These are phyloP conservation scores for Sherardia arvensis DNA, from an alignment of 257 asterid genomes.

Conservation along the genomic window DNA sequence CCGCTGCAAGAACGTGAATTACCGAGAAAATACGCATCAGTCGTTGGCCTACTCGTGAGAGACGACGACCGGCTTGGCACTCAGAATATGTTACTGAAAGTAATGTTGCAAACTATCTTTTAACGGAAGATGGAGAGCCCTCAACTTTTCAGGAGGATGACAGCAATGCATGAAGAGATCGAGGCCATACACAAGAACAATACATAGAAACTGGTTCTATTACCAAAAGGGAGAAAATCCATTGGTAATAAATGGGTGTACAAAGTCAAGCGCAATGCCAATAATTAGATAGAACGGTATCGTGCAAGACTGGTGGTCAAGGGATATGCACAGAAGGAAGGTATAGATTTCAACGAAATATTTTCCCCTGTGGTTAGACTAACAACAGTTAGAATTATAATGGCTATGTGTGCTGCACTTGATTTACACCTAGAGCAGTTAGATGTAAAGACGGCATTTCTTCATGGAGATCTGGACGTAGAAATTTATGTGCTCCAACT, in stretches of 20 bases:
- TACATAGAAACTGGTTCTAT: slow-evolving; percentile 10
- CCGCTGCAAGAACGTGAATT: too few species aligned
- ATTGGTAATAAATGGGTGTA: not conserved
- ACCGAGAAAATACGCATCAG: too few species aligned
- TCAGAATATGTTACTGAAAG: slow-evolving; percentile 7
- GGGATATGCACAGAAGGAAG: too few species aligned
- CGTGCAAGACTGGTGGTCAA: too few species aligned
- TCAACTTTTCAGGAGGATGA: slow-evolving; percentile 13
- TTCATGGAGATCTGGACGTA: not conserved
- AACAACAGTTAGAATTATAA: too few species aligned
- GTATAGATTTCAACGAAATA: too few species aligned
- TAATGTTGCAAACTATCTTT: slow-evolving; percentile 11
- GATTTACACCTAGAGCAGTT: too few species aligned
- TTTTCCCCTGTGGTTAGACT: too few species aligned
- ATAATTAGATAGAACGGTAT: too few species aligned
- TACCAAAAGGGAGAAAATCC: slow-evolving; percentile 8
- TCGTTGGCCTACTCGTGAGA: not conserved
- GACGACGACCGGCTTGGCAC: slow-evolving; percentile 8
- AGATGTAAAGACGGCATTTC: too few species aligned
- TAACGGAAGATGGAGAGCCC: slow-evolving; percentile 15
- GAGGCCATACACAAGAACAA: slow-evolving; percentile 10
- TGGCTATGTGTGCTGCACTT: too few species aligned
- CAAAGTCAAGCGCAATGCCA: too few species aligned
- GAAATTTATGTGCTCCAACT: not conserved
- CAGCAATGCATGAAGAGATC: slow-evolving; percentile 13